A percentile compares a stretch with the other conserved stretches of the same genome.
phyloP scores from a whole-genome alignment of 2,329 filamentous ascomycete genomes.

The Colletotrichum sp. region DNA sequence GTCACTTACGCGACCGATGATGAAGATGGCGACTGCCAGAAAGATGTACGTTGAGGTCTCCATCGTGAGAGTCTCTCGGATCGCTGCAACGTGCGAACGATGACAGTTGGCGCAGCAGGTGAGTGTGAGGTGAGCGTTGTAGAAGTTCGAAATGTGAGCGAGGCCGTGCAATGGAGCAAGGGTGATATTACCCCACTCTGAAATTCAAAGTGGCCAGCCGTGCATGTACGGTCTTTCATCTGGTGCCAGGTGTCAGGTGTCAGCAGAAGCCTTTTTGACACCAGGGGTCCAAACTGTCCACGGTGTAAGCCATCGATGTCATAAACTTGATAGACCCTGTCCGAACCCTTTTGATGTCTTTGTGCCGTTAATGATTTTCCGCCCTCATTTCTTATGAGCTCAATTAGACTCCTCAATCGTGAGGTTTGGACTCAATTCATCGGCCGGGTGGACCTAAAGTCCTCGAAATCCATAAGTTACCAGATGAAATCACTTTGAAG shows the following conservation, averaged over 20 bases:
- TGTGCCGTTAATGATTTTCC: not conserved
- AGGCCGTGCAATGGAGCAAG: not conserved
- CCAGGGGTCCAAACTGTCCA: no score
- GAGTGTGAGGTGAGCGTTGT: not conserved
- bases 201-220: not conserved
- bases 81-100: not conserved
- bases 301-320: not conserved
- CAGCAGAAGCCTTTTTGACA: not conserved
- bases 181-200: not conserved
- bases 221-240: accelerated
- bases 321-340: not conserved
- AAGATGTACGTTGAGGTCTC: not conserved
- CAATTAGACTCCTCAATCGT: accelerated
- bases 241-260: not conserved
- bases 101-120: not conserved
- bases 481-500: not conserved
- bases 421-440: not conserved
- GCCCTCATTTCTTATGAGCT: not conserved
- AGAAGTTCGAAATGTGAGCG: not conserved
- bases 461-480: accelerated
- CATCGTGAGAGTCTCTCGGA: not conserved
- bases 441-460: no score
- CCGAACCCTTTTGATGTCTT: not conserved
- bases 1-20: not conserved
- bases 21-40: not conserved